Conservation (phyloP, 257 asterid species). For the Cruciata laevipes region DNA sequence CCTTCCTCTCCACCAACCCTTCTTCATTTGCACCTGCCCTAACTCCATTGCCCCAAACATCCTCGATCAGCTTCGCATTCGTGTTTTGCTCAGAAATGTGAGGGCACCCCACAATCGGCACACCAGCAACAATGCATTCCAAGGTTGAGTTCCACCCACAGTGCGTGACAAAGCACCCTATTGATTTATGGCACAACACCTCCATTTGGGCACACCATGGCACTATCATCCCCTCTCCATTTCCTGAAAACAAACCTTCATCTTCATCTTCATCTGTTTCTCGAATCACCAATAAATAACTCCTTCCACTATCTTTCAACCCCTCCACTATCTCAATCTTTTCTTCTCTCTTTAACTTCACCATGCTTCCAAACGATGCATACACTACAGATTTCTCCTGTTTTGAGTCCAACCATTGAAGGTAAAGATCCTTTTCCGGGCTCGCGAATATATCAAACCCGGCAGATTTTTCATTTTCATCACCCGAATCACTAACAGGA, state of each 20-base stretch:
- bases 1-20: slow-evolving; percentile 29
- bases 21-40: slow-evolving; percentile 38
- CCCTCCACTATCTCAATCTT: slow-evolving; percentile 41
- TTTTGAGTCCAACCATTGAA: slow-evolving; percentile 40
- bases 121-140: slow-evolving; percentile 44
- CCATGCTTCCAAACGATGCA: slow-evolving; percentile 52
- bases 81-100: slow-evolving; percentile 46
- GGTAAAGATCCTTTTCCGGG: slow-evolving; percentile 22
- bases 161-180: slow-evolving; percentile 57
- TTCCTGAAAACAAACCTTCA: slow-evolving; percentile 8
- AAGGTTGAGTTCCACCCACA: slow-evolving; percentile 73
- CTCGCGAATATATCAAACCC: slow-evolving; percentile 37
- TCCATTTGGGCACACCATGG: slow-evolving; percentile 56
- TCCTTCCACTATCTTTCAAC: slow-evolving; percentile 23
- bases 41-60: slow-evolving; percentile 55
- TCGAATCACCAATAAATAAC: slow-evolving; percentile 45
- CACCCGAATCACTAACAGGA: slow-evolving; percentile 29
- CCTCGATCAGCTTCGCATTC: slow-evolving; percentile 49
- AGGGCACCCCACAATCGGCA: slow-evolving; percentile 45
- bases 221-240: slow-evolving; percentile 40
- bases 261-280: slow-evolving; percentile 24
- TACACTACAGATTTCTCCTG: slow-evolving; percentile 38
- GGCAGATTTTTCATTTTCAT: slow-evolving; percentile 29
- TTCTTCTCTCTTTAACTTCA: slow-evolving; percentile 29
- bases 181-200: slow-evolving; percentile 36